A percentile compares a stretch with the other conserved stretches of the same genome.
Evolutionary conservation across 768 basidiomycete species (phyloP).

Genomic region (Lactifluus rugatus): DNA sequence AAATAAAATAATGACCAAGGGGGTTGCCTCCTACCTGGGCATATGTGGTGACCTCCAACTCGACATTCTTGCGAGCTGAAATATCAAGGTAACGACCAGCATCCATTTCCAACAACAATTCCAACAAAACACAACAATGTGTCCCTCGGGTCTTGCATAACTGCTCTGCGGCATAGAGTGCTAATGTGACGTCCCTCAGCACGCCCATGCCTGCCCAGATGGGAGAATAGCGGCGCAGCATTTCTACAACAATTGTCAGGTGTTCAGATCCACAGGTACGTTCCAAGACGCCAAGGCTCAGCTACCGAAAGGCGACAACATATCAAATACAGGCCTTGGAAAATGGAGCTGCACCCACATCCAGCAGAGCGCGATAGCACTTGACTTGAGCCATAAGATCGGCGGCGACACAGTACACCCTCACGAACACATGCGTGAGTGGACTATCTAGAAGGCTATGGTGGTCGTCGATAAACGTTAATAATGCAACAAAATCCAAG

Average conservation of each 20-base stretch:
- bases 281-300: constrained; percentile 37
- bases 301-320: constrained; percentile 19
- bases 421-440: constrained; percentile 29
- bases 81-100: constrained; percentile 45
- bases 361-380: constrained; percentile 60
- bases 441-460: constrained; percentile 7
- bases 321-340: not conserved
- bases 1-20: not conserved
- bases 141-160: constrained; percentile 54
- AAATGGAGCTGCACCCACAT: constrained; percentile 34
- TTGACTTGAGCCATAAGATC: constrained; percentile 52
- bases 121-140: constrained; percentile 56
- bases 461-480: not conserved
- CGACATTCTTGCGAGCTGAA: constrained; percentile 48
- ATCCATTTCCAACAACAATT: constrained; percentile 56
- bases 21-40: constrained; percentile 36
- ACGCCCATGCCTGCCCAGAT: constrained; percentile 75
- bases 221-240: constrained; percentile 56
- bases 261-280: constrained; percentile 42
- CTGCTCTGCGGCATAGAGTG: constrained; percentile 54
- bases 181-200: constrained; percentile 42
- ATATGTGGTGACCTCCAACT: constrained; percentile 50
- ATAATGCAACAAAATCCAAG: too few species aligned
- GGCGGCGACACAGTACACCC: constrained; percentile 46
- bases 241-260: constrained; percentile 55